Evolutionary conservation across 2,329 filamentous ascomycete genomes (phyloP), one percentile per base, ranked within the genome.

Genomic region (Trichophyton rubrum): DNA sequence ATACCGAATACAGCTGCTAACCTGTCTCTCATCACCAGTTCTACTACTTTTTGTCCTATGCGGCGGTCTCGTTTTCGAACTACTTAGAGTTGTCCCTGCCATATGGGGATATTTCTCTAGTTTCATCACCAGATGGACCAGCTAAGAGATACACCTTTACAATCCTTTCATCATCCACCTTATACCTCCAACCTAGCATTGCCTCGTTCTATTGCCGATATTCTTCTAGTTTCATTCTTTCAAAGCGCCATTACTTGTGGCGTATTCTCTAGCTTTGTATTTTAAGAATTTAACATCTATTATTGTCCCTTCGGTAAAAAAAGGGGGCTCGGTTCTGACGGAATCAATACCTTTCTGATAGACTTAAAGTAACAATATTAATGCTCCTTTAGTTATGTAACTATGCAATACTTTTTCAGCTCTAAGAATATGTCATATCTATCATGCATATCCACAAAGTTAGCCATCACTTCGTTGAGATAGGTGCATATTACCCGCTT

Each of bases 41-140:
- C 62, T 85, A 38, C 77, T 86, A 59, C 78, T 79, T n/a, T 86
- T 86, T 70, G 80, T 85, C 59, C 76, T 86, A 56, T 80, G 80
- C 68, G 84, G 83, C 45, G 83, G 83, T 24, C 67, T 85, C 20
- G 66, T 84, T 43, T 80, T 85, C 66, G 82, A 85, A 68, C 68
- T 84, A 9, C 64, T 84, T 20, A 74, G 78, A 63, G 65, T 77
- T 38, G 65, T 75, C 38, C 74, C 74, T 8, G 69, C 74, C 60
- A 55, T 76, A 17, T 78, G 74, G 75, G 61, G 56, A 1, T 58
- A 59, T 2, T 45, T 65, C 43, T 63, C 63, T 5, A 59, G 60
- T 33, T 59, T 64, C 22, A 38, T 65, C 17, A 64, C 57, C 33
- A 60, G 60, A 30, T 64, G 64, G 64, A 63, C 63, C 24, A 63